Base-by-base conservation (phyloP, 345 rosid genomes). In the Eucalyptus erythrocorys region DNA sequence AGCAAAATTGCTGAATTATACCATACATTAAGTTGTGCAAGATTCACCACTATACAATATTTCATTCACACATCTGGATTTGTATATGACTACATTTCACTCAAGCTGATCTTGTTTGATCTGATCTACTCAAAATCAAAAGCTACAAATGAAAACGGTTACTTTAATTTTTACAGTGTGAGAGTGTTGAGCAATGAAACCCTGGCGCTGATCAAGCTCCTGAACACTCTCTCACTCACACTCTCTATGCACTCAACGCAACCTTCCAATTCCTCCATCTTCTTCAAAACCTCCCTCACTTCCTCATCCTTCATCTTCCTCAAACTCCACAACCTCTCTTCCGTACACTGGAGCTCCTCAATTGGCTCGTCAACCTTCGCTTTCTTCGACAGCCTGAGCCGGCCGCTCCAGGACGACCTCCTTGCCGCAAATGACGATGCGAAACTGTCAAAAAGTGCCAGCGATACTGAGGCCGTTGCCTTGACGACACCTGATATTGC, bases 131-230 rank as follows among this genome's bases (percentile, higher is more conserved):
- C 47, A 6, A 40, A 37, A 37, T 37, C 47, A 76, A 76, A 76
- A 76, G 15, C 82, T 76, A 76, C 82, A 76, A 64, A 64, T 64
- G 76, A 64, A 64, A 64, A n/a, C 76, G 14, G 34, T 64, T 2
- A 15, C 76, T 64, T n/a, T 32, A 4, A 4, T n/a, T 45, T 86
- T 89, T 89, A 92, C 24, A 40, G 89, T n/a, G 95, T 92, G 87
- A 94, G 93, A 89, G 85, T 86, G 53, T 95, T 94, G 68, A 95
- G 96, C 51, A 95, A 88, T 19, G 95, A 93, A 92, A 93, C 97
- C 91, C 95, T 93, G 30, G 93, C 90, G 88, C 85, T 91, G 85
- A 95, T 91, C 92, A 95, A 89, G 57, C 96, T 93, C 91, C 97
- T 92, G 42, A 93, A 93, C 47, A 92, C 94, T 81, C 90, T 93